A percentile compares a stretch with the other conserved stretches of the same genome.
Conservation (phyloP, 2,329 filamentous ascomycete genomes). For the Xylariaceae sp. region DNA sequence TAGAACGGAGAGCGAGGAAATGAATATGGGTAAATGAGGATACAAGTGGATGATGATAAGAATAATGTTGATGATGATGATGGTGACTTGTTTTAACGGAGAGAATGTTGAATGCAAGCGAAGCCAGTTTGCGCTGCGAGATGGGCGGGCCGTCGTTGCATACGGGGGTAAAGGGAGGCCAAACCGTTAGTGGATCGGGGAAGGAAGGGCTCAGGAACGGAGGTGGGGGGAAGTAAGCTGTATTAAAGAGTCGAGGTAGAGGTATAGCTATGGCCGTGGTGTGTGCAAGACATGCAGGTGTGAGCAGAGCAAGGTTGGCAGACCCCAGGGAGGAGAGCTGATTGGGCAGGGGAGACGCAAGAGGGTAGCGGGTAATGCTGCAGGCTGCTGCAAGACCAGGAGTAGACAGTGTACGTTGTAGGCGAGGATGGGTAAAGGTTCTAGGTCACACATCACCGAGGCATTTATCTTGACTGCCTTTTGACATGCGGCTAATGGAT, state of each 20-base stretch:
- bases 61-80: conserved; percentile 9
- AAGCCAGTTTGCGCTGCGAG: conserved; percentile 16
- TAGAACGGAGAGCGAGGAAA: conserved; percentile 16
- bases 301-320: conserved; percentile 23
- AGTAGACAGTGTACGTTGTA: conserved; percentile 25
- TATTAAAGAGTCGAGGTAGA: conserved; percentile 21
- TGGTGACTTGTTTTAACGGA: conserved; percentile 9
- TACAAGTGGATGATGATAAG: background rate
- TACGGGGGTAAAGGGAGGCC: conserved; percentile 32
- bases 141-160: conserved; percentile 27
- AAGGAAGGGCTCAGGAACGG: conserved; percentile 41
- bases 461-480: conserved; percentile 27
- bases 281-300: conserved; percentile 21
- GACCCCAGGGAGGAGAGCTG: conserved; percentile 13
- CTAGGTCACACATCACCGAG: conserved; percentile 32
- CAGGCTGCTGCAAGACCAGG: conserved; percentile 27
- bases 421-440: conserved; percentile 16
- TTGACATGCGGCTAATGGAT: conserved; percentile 22
- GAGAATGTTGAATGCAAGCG: conserved; percentile 1
- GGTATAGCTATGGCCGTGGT: conserved; percentile 13
- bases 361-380: conserved; percentile 25
- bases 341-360: conserved; percentile 22
- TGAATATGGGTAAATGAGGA: conserved; percentile 14
- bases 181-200: conserved; percentile 39
- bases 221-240: conserved; percentile 33